phyloP scores from a whole-genome alignment of 352 stramenopile species.

The Phytophthora cactorum region DNA sequence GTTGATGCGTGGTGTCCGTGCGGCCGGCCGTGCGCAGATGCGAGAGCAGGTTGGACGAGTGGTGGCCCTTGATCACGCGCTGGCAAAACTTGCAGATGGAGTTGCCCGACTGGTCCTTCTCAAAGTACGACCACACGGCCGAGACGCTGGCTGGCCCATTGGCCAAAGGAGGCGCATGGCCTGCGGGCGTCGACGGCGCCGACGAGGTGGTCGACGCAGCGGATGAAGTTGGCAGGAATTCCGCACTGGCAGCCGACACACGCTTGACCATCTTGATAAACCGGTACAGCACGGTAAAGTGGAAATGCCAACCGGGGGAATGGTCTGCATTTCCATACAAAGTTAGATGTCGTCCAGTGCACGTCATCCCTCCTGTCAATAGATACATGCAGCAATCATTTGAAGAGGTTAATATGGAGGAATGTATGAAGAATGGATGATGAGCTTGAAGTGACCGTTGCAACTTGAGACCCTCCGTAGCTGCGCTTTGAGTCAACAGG shows the following conservation, averaged over 20 bases:
- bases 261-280: constrained; percentile 47
- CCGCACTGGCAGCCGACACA: constrained; percentile 17
- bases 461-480: background rate
- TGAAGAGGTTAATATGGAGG: background rate
- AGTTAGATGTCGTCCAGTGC: constrained; percentile 22
- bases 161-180: constrained; percentile 6
- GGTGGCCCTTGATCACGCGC: constrained; percentile 86
- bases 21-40: constrained; percentile 78
- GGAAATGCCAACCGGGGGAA: constrained; percentile 6
- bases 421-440: constrained; percentile 1
- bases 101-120: constrained; percentile 78
- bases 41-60: constrained; percentile 84
- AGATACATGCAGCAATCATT: constrained; percentile 1
- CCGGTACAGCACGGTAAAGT: constrained; percentile 33
- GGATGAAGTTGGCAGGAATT: constrained; percentile 22
- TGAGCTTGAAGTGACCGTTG: constrained; percentile 10
- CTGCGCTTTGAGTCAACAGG: background rate
- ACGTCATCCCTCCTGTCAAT: constrained; percentile 3
- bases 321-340: background rate
- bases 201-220: constrained; percentile 9
- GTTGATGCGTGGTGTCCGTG: constrained; percentile 72
- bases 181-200: constrained; percentile 9
- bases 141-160: constrained; percentile 66
- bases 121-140: constrained; percentile 86
- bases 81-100: constrained; percentile 88